A percentile compares a stretch with the other conserved stretches of the same genome.
These are phyloP conservation scores for Suhomyces coccinellae DNA, from an alignment of 1,139 yeast species.

Conservation along the genomic window DNA sequence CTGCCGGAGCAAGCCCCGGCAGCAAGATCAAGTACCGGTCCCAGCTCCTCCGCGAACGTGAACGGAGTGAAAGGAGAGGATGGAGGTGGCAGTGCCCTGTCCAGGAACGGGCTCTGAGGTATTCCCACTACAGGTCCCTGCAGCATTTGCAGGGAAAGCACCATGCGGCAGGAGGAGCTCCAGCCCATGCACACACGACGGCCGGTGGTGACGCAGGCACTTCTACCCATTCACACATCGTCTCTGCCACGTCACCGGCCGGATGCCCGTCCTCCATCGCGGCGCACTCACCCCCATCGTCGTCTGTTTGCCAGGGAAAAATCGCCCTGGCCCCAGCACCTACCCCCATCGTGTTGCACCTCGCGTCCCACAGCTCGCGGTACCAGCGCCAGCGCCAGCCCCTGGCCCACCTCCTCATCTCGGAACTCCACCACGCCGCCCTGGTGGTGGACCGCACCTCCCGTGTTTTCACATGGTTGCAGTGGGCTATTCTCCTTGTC, in stretches of 20 bases:
- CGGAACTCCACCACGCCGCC: background rate
- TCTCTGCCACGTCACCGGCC: background rate
- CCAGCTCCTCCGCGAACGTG: background rate
- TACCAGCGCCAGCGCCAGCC: background rate
- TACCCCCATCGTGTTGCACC: background rate
- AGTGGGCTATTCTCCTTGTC: background rate
- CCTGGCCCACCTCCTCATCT: background rate
- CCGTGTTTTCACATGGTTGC: conserved; percentile 3
- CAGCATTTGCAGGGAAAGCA: too few relatives aligned
- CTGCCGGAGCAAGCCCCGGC: background rate
- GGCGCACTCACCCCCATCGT: background rate
- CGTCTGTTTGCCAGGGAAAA: background rate
- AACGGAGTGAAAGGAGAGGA: too few relatives aligned
- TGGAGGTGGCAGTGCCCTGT: too few relatives aligned
- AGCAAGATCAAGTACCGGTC: conserved; percentile 1
- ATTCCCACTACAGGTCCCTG: too few relatives aligned
- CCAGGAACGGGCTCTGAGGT: too few relatives aligned
- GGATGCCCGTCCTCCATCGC: too few relatives aligned
- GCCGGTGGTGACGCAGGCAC: too few relatives aligned
- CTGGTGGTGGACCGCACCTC: background rate
- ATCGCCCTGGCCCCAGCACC: background rate
- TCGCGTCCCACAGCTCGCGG: background rate
- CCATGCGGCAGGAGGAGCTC: too few relatives aligned
- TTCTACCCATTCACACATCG: too few relatives aligned
- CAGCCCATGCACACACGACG: too few relatives aligned